phyloP scores from a whole-genome alignment of 768 basidiomycete species.

The Suillus hirtellus region DNA sequence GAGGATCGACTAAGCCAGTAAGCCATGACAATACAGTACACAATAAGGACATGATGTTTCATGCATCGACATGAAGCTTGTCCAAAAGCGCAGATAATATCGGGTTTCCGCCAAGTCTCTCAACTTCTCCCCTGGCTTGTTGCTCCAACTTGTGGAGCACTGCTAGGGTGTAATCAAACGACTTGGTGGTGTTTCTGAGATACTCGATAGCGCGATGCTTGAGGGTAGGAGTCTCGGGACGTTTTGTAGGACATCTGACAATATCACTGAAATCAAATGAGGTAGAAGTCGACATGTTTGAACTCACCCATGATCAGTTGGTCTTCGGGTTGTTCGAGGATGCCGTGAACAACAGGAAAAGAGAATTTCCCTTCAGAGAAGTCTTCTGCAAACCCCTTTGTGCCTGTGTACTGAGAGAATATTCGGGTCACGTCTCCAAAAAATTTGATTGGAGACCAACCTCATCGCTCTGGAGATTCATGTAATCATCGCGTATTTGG shows the following conservation, averaged over 20 bases:
- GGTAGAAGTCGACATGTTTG: neutral
- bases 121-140: slow-evolving; percentile 58
- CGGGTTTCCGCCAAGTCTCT: slow-evolving; percentile 69
- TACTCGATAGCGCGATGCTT: slow-evolving; percentile 79
- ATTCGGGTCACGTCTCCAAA: neutral
- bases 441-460: slow-evolving; percentile 35
- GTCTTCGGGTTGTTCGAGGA: slow-evolving; percentile 72
- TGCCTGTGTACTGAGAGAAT: slow-evolving; percentile 65
- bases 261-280: neutral
- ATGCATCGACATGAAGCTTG: slow-evolving; percentile 40
- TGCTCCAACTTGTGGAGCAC: slow-evolving; percentile 40
- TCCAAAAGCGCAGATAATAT: slow-evolving; percentile 57
- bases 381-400: slow-evolving; percentile 88
- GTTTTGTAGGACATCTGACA: slow-evolving; percentile 79
- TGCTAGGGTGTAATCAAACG: slow-evolving; percentile 76
- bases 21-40: neutral
- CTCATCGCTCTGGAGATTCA: slow-evolving; percentile 84
- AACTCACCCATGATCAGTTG: slow-evolving; percentile 75
- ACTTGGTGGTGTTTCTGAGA: slow-evolving; percentile 66
- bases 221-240: slow-evolving; percentile 74
- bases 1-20: neutral
- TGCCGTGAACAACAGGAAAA: slow-evolving; percentile 89
- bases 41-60: neutral
- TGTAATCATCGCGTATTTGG: slow-evolving; percentile 91
- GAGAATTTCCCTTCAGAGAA: slow-evolving; percentile 95